Percentiles rank a stretch among this genome's conserved stretches.
Evolutionary conservation across 352 stramenopile species (phyloP).

Genomic region (Globisporangium ultimum): DNA sequence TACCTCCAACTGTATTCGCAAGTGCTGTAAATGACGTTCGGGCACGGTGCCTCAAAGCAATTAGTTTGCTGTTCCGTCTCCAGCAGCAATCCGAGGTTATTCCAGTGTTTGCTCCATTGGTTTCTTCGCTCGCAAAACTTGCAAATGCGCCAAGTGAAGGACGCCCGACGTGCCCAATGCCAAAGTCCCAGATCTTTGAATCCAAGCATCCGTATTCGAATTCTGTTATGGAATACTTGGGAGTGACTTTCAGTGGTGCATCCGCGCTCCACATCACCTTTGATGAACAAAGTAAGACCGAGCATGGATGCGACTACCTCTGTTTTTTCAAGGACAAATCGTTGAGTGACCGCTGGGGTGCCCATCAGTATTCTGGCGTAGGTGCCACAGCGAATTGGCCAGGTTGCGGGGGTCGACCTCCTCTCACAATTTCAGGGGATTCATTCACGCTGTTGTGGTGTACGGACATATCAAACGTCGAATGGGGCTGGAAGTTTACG

Average conservation of each 20-base stretch:
- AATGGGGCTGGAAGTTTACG: slow-evolving; percentile 87
- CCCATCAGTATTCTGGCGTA: slow-evolving; percentile 59
- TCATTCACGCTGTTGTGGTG: slow-evolving; percentile 85
- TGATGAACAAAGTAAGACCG: slow-evolving; percentile 56
- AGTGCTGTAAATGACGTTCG: slow-evolving; percentile 58
- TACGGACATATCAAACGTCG: slow-evolving; percentile 83
- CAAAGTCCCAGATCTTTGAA: slow-evolving; percentile 70
- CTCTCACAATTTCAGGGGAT: slow-evolving; percentile 70
- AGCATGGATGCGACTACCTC: slow-evolving; percentile 78
- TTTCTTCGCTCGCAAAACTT: slow-evolving; percentile 35
- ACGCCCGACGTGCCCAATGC: slow-evolving; percentile 39
- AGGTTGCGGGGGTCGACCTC: slow-evolving; percentile 44
- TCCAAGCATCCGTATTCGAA: slow-evolving; percentile 85
- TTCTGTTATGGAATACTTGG: slow-evolving; percentile 76
- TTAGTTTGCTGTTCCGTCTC: slow-evolving; percentile 28
- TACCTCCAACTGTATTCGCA: slow-evolving; percentile 30
- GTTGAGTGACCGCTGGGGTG: slow-evolving; percentile 58
- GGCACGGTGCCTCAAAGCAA: slow-evolving; percentile 52
- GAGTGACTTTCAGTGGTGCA: slow-evolving; percentile 70
- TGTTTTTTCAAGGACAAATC: slow-evolving; percentile 84
- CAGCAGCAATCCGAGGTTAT: slow-evolving; percentile 13
- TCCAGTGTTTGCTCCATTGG: slow-evolving; percentile 17
- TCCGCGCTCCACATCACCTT: slow-evolving; percentile 69
- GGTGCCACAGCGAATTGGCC: slow-evolving; percentile 81
- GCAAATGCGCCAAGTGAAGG: slow-evolving; percentile 43